Evolutionary conservation across 768 basidiomycete species (phyloP).

Genomic region (Lanmaoa pseudosensibilis): DNA sequence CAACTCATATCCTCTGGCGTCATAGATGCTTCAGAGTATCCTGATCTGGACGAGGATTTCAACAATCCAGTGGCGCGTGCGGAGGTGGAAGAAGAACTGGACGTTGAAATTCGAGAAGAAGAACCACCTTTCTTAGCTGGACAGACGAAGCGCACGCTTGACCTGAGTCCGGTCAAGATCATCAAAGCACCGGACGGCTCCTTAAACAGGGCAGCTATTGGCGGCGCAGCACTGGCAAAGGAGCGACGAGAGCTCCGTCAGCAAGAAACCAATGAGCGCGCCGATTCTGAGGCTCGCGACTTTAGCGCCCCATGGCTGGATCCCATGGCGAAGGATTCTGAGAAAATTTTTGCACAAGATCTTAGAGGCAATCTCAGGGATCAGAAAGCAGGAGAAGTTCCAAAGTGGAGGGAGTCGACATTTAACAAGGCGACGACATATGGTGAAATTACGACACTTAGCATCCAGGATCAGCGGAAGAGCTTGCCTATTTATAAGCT

Average conservation of each 20-base stretch:
- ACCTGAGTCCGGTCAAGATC: slow-evolving; percentile 96
- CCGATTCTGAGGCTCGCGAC: slow-evolving; percentile 92
- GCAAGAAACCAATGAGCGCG: slow-evolving; percentile 91
- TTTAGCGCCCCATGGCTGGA: slow-evolving; percentile 97
- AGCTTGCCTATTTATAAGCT: slow-evolving; percentile 95
- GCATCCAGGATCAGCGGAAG: slow-evolving; percentile 92
- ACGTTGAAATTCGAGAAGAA: slow-evolving; percentile 95
- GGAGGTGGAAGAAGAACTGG: slow-evolving; percentile 94
- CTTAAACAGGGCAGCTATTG: slow-evolving; percentile 90
- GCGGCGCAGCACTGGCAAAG: slow-evolving; percentile 90
- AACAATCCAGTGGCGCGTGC: slow-evolving; percentile 72
- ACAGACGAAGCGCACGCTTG: slow-evolving; percentile 93
- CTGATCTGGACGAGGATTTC: slow-evolving; percentile 87
- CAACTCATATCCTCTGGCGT: slow-evolving; percentile 96
- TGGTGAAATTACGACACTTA: slow-evolving; percentile 86
- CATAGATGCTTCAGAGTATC: slow-evolving; percentile 89
- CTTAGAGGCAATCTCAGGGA: slow-evolving; percentile 78
- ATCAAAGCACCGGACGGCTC: slow-evolving; percentile 99
- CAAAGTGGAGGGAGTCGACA: slow-evolving; percentile 88
- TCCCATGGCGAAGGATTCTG: slow-evolving; percentile 89
- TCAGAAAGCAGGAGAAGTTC: slow-evolving; percentile 78
- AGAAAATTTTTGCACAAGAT: slow-evolving; percentile 92
- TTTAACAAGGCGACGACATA: slow-evolving; percentile 97
- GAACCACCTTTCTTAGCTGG: slow-evolving; percentile 95
- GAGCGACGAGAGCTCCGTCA: slow-evolving; percentile 93